Conservation (phyloP, 139 green algal species). For the Pseudopediastrum boryanum region DNA sequence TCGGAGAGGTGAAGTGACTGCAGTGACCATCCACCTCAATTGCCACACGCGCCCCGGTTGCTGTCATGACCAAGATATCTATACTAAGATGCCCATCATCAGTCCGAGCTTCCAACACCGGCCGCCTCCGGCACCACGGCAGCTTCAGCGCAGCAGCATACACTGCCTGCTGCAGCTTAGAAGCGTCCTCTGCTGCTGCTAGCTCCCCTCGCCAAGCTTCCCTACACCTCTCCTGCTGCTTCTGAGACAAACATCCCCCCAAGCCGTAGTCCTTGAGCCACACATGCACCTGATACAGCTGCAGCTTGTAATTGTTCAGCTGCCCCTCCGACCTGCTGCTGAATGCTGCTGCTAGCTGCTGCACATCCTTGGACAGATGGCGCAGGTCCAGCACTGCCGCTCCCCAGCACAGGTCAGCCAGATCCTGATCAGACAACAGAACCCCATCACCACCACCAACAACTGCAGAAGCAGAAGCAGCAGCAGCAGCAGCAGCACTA, state of each 20-base stretch:
- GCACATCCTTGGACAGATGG: background rate
- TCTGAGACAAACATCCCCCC: background rate
- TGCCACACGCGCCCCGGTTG: background rate
- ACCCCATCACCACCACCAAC: no score
- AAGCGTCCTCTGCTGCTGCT: background rate
- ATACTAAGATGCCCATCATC: background rate
- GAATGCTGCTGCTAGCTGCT: background rate
- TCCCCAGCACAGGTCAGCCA: background rate
- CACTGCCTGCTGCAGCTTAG: background rate
- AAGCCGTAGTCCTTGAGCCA: slow-evolving; percentile 17
- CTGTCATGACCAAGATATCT: slow-evolving; percentile 9
- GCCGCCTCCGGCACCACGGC: background rate
- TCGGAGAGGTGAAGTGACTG: slow-evolving; percentile 7
- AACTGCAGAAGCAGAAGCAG: no score
- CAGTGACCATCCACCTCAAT: slow-evolving; percentile 12
- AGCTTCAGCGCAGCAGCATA: background rate
- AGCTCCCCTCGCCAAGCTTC: background rate
- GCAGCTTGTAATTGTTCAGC: background rate
- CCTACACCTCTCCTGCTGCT: background rate
- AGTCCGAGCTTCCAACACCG: background rate
- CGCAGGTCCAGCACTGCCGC: background rate
- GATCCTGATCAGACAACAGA: background rate
- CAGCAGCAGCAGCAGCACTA: background rate
- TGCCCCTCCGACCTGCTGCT: background rate
- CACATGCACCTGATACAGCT: slow-evolving; percentile 19